Base-by-base conservation (phyloP, 495 filamentous ascomycete genomes). In the Xylaria flabelliformis region DNA sequence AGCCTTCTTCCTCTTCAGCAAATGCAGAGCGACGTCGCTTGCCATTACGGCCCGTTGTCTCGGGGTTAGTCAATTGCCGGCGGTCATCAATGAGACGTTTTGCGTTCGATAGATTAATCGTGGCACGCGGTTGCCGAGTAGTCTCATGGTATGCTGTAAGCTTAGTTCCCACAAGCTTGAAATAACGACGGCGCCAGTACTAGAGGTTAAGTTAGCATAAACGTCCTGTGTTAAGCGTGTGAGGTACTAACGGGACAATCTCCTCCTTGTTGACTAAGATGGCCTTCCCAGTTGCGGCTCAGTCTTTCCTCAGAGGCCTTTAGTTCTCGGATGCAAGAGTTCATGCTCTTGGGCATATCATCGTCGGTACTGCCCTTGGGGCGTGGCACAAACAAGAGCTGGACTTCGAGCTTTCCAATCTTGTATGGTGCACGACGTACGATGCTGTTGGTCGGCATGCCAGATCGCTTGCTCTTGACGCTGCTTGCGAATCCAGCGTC, bases 311-410 rank as follows among this genome's bases (percentile, higher is more conserved):
- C 93, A 12, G 95, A 94, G 53, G 95, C 93, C 74, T 91, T 92
- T 83, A 99, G 88, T 83, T 98, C 95, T 15, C 96, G 87, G 73
- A 98, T 93, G 78, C 94, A 97, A 51, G 91, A 90, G 78, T 93
- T 95, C 94, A 99, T 97, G 82, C 95, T 98, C 89, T 97, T 97
- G 19, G 96, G 96, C 92, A 98, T 97, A 74, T 98, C 96, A 42
- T 97, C 94, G 70, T 98, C 95, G 68, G 90, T 90, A n/a, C 90
- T 87, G 53, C 91, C 92, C 83, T 93, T 93, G 0, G 96, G 95
- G 75, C 94, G 95, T 1, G 96, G 96, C 1, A 99, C 94, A 77
- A 96, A 99, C 7, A 98, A 83, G 7, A 98, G 85, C 82, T 98
- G 96, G 51, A 99, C 85, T 77, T 97, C 93, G 56, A 99, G 84